A percentile compares a stretch with the other conserved stretches of the same genome.
Evolutionary conservation across 306 rosid species (phyloP).

Genomic region (Quercus alba): DNA sequence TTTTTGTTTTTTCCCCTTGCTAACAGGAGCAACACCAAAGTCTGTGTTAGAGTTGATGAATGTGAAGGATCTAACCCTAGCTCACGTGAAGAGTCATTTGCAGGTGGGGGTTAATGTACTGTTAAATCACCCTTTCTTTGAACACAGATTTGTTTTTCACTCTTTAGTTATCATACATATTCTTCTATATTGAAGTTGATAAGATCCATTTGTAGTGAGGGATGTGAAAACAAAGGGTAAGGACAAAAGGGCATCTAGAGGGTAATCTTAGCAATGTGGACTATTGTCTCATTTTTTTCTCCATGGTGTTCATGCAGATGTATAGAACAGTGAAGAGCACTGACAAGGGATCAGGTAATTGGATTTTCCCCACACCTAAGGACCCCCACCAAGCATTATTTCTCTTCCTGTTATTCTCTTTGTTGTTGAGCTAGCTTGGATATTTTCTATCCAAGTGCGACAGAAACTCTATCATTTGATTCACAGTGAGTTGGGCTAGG

Average conservation of each 20-base stretch:
- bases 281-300: constrained; percentile 26
- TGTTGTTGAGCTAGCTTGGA: constrained; percentile 33
- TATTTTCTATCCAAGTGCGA: constrained; percentile 29
- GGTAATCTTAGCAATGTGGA: constrained; percentile 34
- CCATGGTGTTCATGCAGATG: constrained; percentile 75
- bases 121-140: constrained; percentile 28
- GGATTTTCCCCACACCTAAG: constrained; percentile 24
- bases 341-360: constrained; percentile 73
- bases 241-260: constrained; percentile 64
- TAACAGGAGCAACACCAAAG: constrained; percentile 88
- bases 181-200: constrained; percentile 18
- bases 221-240: constrained; percentile 44
- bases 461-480: constrained; percentile 40
- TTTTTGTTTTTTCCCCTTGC: not conserved
- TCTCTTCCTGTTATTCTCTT: constrained; percentile 42
- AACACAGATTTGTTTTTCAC: constrained; percentile 18
- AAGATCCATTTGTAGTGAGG: constrained; percentile 27
- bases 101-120: constrained; percentile 63
- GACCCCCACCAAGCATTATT: constrained; percentile 32
- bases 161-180: not conserved
- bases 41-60: constrained; percentile 92
- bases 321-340: constrained; percentile 98
- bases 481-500: constrained; percentile 10
- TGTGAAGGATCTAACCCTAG: constrained; percentile 94
- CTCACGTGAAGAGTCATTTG: constrained; percentile 97